Base-by-base conservation (phyloP, 768 basidiomycete genomes). In the Lanmaoa rubissima region DNA sequence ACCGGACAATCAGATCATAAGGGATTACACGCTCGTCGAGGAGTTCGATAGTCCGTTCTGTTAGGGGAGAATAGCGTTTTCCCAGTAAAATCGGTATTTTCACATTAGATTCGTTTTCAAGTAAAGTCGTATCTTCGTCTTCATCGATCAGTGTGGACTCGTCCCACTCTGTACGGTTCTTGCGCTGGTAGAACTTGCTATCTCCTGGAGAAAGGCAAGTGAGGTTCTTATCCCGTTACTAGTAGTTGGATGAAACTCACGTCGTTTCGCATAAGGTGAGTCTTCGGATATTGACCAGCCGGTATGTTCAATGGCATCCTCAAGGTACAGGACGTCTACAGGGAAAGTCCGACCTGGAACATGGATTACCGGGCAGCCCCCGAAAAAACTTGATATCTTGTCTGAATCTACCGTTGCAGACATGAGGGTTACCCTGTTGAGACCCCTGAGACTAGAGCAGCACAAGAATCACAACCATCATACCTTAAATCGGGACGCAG, bases 341-440 rank as follows among this genome's bases (percentile, higher is more conserved):
- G 96, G 96, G 74, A 92, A 98, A 1, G 94, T 98, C 17, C 96
- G 83, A 4, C 96, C 97, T 17, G 95, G 95, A 31, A 99, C 90
- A 57, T 87, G 85, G 13, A 98, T 77, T 17, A 86, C 83, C 0
- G 93, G 92, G 61, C 88, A 88, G 45, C 84, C 83, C n/a, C 87
- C 91, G 68, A 98, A 97, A 70, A 88, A 98, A 14, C 72, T 75
- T 12, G 94, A 90, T 40, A 98, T 84, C 75, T 94, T 94, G 53
- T 91, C 87, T 1, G 92, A 86, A 62, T 99, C 94, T 26, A 97
- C 78, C 0, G 97, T 99, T 1, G 97, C 96, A 34, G 94, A 96
- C 96, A 99, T 99, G 46, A 98, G 79, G 16, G 98, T 83, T 40
- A 99, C 84, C 73, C 92, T 94, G 54, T 31, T 16, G 49, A 56